Evolutionary conservation across 1,284 basidiomycete species (phyloP), one percentile per base, ranked within the genome.

Genomic region (Ustilago esculenta): DNA sequence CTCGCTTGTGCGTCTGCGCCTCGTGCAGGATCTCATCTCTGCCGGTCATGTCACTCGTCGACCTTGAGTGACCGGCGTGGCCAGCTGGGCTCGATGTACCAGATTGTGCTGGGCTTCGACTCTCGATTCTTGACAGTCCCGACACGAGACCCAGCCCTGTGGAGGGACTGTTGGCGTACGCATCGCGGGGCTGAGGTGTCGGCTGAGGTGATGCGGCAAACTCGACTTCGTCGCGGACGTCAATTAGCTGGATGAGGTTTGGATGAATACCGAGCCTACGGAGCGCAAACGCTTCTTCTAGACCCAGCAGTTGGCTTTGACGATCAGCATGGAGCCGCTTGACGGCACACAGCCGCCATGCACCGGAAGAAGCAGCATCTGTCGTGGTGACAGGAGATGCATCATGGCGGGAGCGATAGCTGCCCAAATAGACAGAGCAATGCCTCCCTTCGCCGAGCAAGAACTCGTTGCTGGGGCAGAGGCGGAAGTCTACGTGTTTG

Each of bases 221-320:
- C 15, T 69, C 64, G 23, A 81, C 72, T 45, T 81, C 79, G 41
- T 81, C 80, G 7, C 75, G 42, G 20, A 81, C 73, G 40, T 73
- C 71, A 30, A 81, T 72, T 17, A 81, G 61, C 18, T 58, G 49
- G 29, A 81, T 75, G 15, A 81, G 67, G 46, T 76, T 66, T 7
- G 77, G 76, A 63, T 81, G 79, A 8, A 45, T 35, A 2, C 80
- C 79, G 6, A 81, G 58, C 20, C 76, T 57, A 18, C 80, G 63
- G 17, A 81, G 58, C 4, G 79, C 79, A 55, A 79, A 81, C 1
- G 71, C 80, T 56, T 81, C 80, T 34, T 80, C 79, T 4, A 81
- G 58, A 5, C 78, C 80, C 0, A 80, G 63, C 14, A 79, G 53
- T 47, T 81, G 77, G 11, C 69, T 72, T 34, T 77, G 72, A n/a